Evolutionary conservation across 1,284 basidiomycete genomes (phyloP), one percentile per base, ranked within the genome.

Genomic region (Wallemia mellicola): DNA sequence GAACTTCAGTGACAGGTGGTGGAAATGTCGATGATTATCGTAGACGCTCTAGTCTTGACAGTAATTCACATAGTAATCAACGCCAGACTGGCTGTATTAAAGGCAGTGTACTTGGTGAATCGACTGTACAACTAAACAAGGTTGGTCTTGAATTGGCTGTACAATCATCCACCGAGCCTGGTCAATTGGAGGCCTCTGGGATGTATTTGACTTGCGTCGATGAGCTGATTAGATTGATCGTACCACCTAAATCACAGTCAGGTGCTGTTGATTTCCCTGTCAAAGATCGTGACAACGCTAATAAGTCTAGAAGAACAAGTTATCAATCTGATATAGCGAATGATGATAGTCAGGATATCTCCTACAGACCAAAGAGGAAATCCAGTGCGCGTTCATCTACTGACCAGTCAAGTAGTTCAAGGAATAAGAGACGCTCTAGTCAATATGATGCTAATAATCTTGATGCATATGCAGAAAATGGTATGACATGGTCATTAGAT

Each of bases 121-220:
- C 88, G 2, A 87, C 95, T 24, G 89, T 86, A 22, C 92, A 96
- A 67, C 74, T 94, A 59, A 89, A 94, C 73, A 95, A 89, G 73
- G 81, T 91, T 63, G 87, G 86, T 0, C 86, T 91, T 64, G 87
- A 91, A 71, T 80, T 89, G 9, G 73, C 76, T 24, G 74, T 71
- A 64, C 82, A 81, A 67, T 75, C 74, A 56, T 73, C 77, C 65
- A 79, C 81, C 2, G 81, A 83, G 28, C 76, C 76, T 2, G 81
- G 81, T 24, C 79, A 79, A 0, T 80, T 81, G 1, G 83, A 83
- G 25, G 67, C 73, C 33, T 82, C 80, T 22, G 83, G 84, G 48
- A 79, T 82, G 2, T 86, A 86, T 75, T 69, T 86, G 63, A 82
- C 82, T 1, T 85, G 83, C 72, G 82, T 85, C 78, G 83, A 82